These are phyloP conservation scores for Scalesia atractyloides DNA, from an alignment of 129 eudicot genomes.

Conservation along the genomic window DNA sequence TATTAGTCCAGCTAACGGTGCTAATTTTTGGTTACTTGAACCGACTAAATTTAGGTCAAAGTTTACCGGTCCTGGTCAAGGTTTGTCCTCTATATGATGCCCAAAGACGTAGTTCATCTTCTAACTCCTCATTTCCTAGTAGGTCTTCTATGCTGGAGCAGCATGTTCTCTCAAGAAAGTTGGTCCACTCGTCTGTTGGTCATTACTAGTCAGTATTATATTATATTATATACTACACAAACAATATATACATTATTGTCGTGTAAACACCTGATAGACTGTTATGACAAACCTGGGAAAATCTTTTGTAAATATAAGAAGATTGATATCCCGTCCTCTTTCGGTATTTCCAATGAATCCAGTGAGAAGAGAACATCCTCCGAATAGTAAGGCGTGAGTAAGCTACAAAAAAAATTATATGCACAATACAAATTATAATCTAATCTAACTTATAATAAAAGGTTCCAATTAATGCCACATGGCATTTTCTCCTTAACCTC, in stretches of 20 bases:
- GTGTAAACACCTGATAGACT: constrained; percentile 14
- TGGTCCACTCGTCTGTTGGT: constrained; percentile 79
- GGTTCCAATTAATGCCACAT: too few species aligned
- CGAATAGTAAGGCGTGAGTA: constrained; percentile 79
- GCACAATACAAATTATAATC: neutral
- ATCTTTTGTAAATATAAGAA: constrained; percentile 89
- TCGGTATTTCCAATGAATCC: constrained; percentile 64
- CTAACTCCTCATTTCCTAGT: constrained; percentile 43
- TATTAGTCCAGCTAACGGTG: too few species aligned
- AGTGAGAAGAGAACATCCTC: constrained; percentile 88
- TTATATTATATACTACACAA: too few species aligned
- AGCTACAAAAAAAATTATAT: constrained; percentile 40
- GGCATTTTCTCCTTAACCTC: too few species aligned
- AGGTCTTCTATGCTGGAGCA: constrained; percentile 62
- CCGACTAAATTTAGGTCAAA: neutral
- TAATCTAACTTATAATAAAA: neutral
- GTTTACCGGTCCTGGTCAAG: constrained; percentile 80
- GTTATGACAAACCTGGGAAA: constrained; percentile 68
- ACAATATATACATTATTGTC: neutral
- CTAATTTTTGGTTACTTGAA: too few species aligned
- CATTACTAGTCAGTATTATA: neutral
- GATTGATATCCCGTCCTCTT: constrained; percentile 90
- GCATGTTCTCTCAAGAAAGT: constrained; percentile 73
- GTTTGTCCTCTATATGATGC: constrained; percentile 96
- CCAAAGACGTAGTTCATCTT: constrained; percentile 85